Percentiles rank a stretch among this genome's conserved stretches.
Evolutionary conservation across 192 early-diverging fungal genomes (phyloP).

Genomic region (Diversispora epigaea): DNA sequence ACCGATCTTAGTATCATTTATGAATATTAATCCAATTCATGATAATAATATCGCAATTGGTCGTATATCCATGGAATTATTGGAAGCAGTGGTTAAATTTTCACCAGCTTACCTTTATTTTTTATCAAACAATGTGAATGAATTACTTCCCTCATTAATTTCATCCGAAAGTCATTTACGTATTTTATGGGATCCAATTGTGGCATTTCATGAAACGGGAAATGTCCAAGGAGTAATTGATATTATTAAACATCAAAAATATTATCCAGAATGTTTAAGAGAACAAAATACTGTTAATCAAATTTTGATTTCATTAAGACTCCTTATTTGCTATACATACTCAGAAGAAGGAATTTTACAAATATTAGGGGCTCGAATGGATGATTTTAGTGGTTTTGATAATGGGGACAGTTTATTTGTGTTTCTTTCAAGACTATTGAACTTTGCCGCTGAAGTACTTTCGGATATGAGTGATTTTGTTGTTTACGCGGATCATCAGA

Average conservation of each 20-base stretch:
- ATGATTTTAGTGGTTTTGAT: constrained; percentile 35
- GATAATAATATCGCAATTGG: neutral
- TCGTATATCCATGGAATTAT: constrained; percentile 26
- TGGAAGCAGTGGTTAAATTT: constrained; percentile 33
- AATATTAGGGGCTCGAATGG: constrained; percentile 27
- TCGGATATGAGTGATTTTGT: constrained; percentile 29
- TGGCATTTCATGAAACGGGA: constrained; percentile 27
- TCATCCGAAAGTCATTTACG: constrained; percentile 22
- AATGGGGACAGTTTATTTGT: constrained; percentile 33
- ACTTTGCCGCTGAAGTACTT: constrained; percentile 29
- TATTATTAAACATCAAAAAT: constrained; percentile 34
- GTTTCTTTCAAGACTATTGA: constrained; percentile 31
- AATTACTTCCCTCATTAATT: constrained; percentile 10
- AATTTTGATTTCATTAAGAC: constrained; percentile 17
- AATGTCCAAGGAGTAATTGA: constrained; percentile 31
- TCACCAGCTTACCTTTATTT: constrained; percentile 18
- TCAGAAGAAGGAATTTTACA: constrained; percentile 30
- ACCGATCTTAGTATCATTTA: constrained; percentile 25
- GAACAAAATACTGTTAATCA: constrained; percentile 31
- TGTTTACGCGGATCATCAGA: constrained; percentile 27
- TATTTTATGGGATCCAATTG: constrained; percentile 30
- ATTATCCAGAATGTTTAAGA: constrained; percentile 35
- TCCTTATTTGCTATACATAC: constrained; percentile 32
- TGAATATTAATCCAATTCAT: neutral
- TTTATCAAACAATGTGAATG: constrained; percentile 11